phyloP scores from a whole-genome alignment of 306 rosid species.

The Senna siamea region DNA sequence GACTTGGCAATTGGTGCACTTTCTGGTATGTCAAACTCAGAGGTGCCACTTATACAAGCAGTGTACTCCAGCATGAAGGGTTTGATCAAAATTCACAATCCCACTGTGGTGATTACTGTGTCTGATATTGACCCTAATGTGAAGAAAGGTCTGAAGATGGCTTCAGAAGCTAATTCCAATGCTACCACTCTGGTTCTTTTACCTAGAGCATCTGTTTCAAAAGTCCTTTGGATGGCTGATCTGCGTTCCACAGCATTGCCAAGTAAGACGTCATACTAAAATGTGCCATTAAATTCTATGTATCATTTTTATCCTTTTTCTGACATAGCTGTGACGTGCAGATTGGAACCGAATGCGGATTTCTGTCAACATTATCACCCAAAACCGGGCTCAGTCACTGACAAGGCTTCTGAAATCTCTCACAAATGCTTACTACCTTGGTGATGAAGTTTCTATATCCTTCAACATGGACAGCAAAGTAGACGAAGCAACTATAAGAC shows the following conservation, averaged over 20 bases:
- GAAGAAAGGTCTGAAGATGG: slow-evolving; percentile 87
- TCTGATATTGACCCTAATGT: slow-evolving; percentile 72
- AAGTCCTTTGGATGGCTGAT: slow-evolving; percentile 98
- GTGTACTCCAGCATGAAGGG: slow-evolving; percentile 93
- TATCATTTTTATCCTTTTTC: not conserved
- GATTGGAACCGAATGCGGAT: slow-evolving; percentile 90
- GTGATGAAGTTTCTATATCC: slow-evolving; percentile 82
- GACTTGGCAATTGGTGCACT: slow-evolving; percentile 71
- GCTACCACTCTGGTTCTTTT: slow-evolving; percentile 70
- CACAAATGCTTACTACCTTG: slow-evolving; percentile 76
- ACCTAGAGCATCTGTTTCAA: slow-evolving; percentile 67
- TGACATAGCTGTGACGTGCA: slow-evolving; percentile 35
- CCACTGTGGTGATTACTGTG: slow-evolving; percentile 78
- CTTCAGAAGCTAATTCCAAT: slow-evolving; percentile 64
- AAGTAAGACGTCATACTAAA: slow-evolving; percentile 58
- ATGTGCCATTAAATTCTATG: not conserved
- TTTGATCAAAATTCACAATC: slow-evolving; percentile 84
- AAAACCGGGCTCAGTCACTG: slow-evolving; percentile 74
- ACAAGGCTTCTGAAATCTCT: slow-evolving; percentile 87
- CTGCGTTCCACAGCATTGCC: slow-evolving; percentile 81
- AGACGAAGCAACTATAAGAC: slow-evolving; percentile 75
- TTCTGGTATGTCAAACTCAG: slow-evolving; percentile 75
- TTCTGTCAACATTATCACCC: slow-evolving; percentile 84
- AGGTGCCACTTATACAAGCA: slow-evolving; percentile 77
- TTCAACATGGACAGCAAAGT: slow-evolving; percentile 95